Base-by-base conservation (phyloP, 495 filamentous ascomycete species). In the Parathielavia appendiculata region DNA sequence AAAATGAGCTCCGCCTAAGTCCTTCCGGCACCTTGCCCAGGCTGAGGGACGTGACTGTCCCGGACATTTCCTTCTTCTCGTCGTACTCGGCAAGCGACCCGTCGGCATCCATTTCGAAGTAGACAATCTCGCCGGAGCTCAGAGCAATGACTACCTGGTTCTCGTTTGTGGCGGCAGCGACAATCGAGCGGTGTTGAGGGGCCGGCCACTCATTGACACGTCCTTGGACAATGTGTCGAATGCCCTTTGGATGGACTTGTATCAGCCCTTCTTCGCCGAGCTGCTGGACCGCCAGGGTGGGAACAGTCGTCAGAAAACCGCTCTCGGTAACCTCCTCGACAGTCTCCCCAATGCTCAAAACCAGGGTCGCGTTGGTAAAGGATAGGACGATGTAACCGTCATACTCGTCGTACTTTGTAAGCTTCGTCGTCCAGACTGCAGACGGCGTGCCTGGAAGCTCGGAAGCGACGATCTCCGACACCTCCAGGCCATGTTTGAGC, bases 71-170 rank as follows among this genome's bases (percentile, higher is more conserved):
- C 60, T 88, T 88, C 72, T 92, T 91, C 61, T 97, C 92, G 52
- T 97, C 91, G 61, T 96, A 95, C 72, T 97, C 92, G 32, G 91
- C 90, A 14, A 99, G 76, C 7, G 86, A 85, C 11, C 91, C 92
- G 74, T 97, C 92, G 2, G 83, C 79, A 67, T 95, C 95, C 86
- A 95, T 89, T 71, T 97, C 95, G 62, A 99, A 99, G 67, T 97
- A 97, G 19, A 93, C 89, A 55, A 99, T 93, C 69, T 99, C 93
- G 12, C 91, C 90, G 14, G 91, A 96, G 65, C 91, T 96, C 38
- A 99, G 74, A 16, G 92, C 93, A 41, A 99, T 85, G 0, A 91
- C 91, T 22, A 97, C 89, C 71, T 99, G 93, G 43, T 89, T 83
- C 59, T 92, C 85, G 64, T 99, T 99, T 10, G 93, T 91, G 5